Percentiles rank a stretch among this genome's conserved stretches.
phyloP scores from a whole-genome alignment of 1,139 yeast genomes.

The Zygosaccharomyces sapae region DNA sequence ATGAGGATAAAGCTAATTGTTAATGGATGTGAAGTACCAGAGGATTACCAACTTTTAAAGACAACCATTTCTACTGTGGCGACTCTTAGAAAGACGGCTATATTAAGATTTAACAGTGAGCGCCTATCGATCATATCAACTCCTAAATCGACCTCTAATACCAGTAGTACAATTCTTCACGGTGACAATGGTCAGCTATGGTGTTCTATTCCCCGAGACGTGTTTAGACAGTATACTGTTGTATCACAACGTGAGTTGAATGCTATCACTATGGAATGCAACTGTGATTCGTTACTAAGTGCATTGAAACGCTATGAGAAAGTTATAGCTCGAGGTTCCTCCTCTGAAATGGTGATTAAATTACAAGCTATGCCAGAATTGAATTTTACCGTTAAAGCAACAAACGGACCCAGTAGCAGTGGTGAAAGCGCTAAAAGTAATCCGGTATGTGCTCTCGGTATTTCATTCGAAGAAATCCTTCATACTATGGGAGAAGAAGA shows the following conservation, averaged over 20 bases:
- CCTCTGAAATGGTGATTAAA: constrained; percentile 30
- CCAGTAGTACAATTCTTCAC: constrained; percentile 19
- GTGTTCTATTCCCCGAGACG: constrained; percentile 36
- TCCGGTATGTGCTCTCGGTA: constrained; percentile 30
- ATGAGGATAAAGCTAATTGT: constrained; percentile 34
- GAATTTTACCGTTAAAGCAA: constrained; percentile 13
- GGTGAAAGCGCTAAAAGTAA: constrained; percentile 16
- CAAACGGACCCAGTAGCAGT: constrained; percentile 2
- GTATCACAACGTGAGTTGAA: constrained; percentile 29
- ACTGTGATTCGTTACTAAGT: constrained; percentile 31
- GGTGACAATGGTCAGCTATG: constrained; percentile 34
- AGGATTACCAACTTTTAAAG: constrained; percentile 32
- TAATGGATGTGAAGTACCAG: constrained; percentile 31
- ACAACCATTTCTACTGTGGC: constrained; percentile 35
- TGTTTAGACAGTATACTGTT: constrained; percentile 29
- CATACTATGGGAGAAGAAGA: constrained; percentile 13
- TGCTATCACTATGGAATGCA: constrained; percentile 34
- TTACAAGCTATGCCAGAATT: constrained; percentile 31
- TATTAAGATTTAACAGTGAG: constrained; percentile 32
- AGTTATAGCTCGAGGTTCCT: constrained; percentile 29
- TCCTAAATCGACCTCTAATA: constrained; percentile 21
- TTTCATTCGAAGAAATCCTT: constrained; percentile 32
- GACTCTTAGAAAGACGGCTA: constrained; percentile 33
- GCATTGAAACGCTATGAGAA: constrained; percentile 33
- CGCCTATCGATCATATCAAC: constrained; percentile 32